Conservation (phyloP, 73 alveolate genomes). For the Effrenium voratum region DNA sequence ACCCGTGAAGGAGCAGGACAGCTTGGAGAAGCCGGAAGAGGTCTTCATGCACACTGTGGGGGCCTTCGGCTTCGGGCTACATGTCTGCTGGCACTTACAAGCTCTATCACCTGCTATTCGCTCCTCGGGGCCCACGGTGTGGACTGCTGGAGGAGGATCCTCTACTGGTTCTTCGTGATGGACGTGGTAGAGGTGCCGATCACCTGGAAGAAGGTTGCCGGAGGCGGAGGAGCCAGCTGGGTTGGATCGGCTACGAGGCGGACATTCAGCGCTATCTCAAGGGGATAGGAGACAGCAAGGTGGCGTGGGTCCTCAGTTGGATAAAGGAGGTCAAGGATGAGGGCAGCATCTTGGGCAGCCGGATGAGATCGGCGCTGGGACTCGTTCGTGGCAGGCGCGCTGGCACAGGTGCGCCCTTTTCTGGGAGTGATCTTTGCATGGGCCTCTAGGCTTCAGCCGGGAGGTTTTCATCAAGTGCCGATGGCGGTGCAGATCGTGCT, state of each 20-base stretch:
- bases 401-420: background rate
- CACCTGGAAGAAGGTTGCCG: background rate
- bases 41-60: constrained; percentile 3
- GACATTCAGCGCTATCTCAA: background rate
- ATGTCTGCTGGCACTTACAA: background rate
- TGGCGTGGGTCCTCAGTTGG: background rate
- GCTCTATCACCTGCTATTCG: background rate
- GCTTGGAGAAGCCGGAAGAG: background rate
- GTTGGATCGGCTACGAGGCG: background rate
- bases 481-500: background rate
- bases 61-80: background rate
- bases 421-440: background rate
- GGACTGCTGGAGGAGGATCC: background rate
- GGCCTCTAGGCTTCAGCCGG: background rate
- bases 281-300: background rate
- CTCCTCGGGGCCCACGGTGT: background rate
- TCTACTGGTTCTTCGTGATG: background rate
- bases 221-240: background rate
- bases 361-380: background rate
- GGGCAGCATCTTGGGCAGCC: background rate
- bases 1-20: background rate
- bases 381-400: background rate
- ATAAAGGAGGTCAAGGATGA: background rate
- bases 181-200: background rate
- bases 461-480: background rate